These are phyloP conservation scores for Isatis tinctoria DNA, from an alignment of 345 rosid species.

Conservation along the genomic window DNA sequence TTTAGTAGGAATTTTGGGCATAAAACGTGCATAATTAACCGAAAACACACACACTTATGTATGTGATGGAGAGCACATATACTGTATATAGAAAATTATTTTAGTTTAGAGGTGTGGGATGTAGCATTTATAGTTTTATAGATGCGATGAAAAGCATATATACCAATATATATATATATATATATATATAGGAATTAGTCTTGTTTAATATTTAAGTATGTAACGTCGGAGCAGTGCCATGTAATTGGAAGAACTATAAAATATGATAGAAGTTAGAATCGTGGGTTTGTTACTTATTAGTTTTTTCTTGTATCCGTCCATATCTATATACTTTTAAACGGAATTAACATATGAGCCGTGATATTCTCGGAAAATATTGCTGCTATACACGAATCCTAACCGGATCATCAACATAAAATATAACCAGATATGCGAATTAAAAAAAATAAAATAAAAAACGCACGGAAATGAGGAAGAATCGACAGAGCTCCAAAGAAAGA, in stretches of 20 bases:
- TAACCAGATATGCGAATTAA: constrained; percentile 19
- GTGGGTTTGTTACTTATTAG: constrained; percentile 5
- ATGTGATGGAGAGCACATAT: neutral
- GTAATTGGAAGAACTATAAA: constrained; percentile 5
- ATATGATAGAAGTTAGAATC: constrained; percentile 21
- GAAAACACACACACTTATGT: too few species aligned
- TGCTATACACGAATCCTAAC: constrained; percentile 31
- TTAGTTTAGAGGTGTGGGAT: neutral
- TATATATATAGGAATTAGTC: neutral
- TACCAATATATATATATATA: neutral
- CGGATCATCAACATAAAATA: constrained; percentile 31
- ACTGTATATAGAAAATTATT: neutral
- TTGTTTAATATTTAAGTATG: neutral
- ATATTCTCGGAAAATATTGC: constrained; percentile 30
- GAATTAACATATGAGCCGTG: constrained; percentile 13
- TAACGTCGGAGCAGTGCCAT: neutral
- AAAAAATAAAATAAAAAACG: neutral
- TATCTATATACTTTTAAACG: constrained; percentile 1
- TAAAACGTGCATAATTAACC: too few species aligned
- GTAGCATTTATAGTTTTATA: neutral
- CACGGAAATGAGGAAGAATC: constrained; percentile 20
- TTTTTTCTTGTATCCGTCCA: neutral
- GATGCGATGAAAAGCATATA: neutral
- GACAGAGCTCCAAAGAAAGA: constrained; percentile 29
- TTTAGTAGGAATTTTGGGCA: too few species aligned